Evolutionary conservation across 2,329 filamentous ascomycete species (phyloP), one percentile per base, ranked within the genome.

Genomic region (Alternaria arbusti): DNA sequence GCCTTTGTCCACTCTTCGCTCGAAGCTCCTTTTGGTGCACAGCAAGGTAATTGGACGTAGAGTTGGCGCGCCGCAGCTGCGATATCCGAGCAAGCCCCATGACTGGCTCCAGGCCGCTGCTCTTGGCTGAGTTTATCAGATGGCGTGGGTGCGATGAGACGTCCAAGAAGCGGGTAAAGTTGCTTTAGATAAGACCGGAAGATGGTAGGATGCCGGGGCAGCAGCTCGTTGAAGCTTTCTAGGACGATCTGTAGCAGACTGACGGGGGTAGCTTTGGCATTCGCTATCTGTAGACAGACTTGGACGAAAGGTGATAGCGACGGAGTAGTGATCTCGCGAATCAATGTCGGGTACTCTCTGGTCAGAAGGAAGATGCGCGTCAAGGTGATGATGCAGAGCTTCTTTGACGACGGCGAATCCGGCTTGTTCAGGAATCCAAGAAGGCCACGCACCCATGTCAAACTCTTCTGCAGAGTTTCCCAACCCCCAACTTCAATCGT

Each of bases 261-360:
- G 22, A 66, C 20, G 4, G 69, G 60, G 67, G 65, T 70, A 11
- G 50, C 32, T 70, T 56, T 76, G 7, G 67, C 71, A 23, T 65
- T 70, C 25, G 70, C 72, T 47, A 95, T 84, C 71, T 90, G 89
- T 47, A 97, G 80, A 71, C 91, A 93, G 4, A 90, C 85, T 1
- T 88, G 89, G 49, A 94, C 86, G 73, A 95, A 97, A 1, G 86
- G 82, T 2, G 92, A 89, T 20, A 97, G 82, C 4, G 89, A 92
- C 3, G 93, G 93, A 0, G 94, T 97, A 1, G 92, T 94, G 64
- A 97, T 92, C 77, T 97, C 94, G 71, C 95, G 87, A 47, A 95
- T 85, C 57, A 97, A 84, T 9, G 93, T 96, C 63, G 91, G 92
- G 75, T 94, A 94, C 40, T 90, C 88, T 74, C 94, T 92, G 44